Percentiles rank a stretch among this genome's conserved stretches.
Conservation (phyloP, 106 monocot species). For the Phalaenopsis equestris region DNA sequence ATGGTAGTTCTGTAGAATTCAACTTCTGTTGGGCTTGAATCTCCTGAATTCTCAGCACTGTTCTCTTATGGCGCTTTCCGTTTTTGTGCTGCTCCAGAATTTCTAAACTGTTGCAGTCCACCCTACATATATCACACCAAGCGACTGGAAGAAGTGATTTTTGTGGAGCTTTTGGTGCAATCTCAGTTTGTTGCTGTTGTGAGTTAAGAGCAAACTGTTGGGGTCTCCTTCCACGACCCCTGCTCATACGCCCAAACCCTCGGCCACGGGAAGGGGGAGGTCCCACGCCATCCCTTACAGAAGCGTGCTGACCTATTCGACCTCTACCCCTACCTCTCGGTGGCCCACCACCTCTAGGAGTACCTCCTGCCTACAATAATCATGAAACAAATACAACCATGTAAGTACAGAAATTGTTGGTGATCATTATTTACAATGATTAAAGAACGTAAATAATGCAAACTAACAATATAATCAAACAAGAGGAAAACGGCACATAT, state of each 20-base stretch:
- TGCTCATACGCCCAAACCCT: slow-evolving; percentile 14
- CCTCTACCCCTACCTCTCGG: slow-evolving; percentile 29
- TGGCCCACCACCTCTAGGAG: slow-evolving; percentile 8
- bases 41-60: slow-evolving; percentile 39
- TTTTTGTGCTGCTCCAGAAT: slow-evolving; percentile 77
- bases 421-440: background rate
- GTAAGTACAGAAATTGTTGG: background rate
- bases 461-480: background rate
- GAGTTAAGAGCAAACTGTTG: slow-evolving; percentile 3
- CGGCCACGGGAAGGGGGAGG: slow-evolving; percentile 12
- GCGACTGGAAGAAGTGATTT: slow-evolving; percentile 21
- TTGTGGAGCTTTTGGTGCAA: slow-evolving; percentile 4
- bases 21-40: slow-evolving; percentile 45
- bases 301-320: slow-evolving; percentile 12
- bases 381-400: background rate
- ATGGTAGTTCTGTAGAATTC: slow-evolving; percentile 26
- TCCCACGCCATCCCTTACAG: slow-evolving; percentile 10
- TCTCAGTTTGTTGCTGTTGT: background rate
- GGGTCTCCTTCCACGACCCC: slow-evolving; percentile 22
- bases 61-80: slow-evolving; percentile 66
- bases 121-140: slow-evolving; percentile 78
- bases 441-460: background rate
- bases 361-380: background rate
- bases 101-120: slow-evolving; percentile 66
- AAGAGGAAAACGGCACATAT: background rate